Conservation (phyloP, 768 basidiomycete genomes). For the Kwoniella bestiolae region DNA sequence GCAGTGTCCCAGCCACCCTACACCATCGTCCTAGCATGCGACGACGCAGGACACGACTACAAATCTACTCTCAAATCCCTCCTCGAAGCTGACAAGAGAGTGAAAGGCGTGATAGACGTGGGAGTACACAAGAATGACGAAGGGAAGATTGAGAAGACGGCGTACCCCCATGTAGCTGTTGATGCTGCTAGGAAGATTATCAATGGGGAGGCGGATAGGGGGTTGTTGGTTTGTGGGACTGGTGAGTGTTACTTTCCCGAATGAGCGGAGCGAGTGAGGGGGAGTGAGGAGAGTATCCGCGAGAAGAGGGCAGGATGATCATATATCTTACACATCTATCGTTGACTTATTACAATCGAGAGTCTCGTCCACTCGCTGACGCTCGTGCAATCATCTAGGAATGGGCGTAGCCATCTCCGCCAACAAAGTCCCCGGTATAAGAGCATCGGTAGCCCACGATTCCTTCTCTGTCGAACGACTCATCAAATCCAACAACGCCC, state of each 20-base stretch:
- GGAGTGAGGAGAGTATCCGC: no score
- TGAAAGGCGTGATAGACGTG: constrained; percentile 48
- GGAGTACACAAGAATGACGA: constrained; percentile 42
- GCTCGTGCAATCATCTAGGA: constrained; percentile 20
- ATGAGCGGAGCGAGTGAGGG: no score
- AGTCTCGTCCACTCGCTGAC: not conserved
- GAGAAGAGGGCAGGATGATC: no score
- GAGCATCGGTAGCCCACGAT: constrained; percentile 53
- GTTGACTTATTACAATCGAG: not conserved
- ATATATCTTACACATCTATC: no score
- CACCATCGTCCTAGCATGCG: constrained; percentile 51
- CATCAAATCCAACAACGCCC: constrained; percentile 54
- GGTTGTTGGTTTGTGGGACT: constrained; percentile 56
- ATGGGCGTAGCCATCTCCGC: constrained; percentile 55
- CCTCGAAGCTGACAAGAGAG: constrained; percentile 45
- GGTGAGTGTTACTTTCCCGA: no score
- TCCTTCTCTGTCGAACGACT: constrained; percentile 56
- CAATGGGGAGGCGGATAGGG: constrained; percentile 51
- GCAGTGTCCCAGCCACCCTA: constrained; percentile 32
- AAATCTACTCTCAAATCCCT: constrained; percentile 42
- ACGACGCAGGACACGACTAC: constrained; percentile 53
- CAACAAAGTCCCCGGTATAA: constrained; percentile 52
- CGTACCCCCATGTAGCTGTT: constrained; percentile 54
- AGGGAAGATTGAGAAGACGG: constrained; percentile 45
- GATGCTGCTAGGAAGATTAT: constrained; percentile 51